Base-by-base conservation (phyloP, 805 yeast genomes). In the Yamadazyma sp. region DNA sequence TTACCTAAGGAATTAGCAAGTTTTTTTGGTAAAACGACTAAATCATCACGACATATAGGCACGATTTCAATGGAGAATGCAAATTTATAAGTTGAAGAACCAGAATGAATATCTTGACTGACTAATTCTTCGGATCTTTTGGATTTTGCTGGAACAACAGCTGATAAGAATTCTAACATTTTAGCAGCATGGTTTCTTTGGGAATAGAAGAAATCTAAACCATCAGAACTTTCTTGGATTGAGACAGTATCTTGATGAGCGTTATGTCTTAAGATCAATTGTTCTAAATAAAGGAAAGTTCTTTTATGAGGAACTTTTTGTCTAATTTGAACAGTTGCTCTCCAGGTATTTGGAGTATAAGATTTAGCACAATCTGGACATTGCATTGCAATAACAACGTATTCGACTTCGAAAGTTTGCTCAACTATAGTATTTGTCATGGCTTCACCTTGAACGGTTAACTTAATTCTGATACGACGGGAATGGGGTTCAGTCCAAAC, bases 401-500 rank as follows among this genome's bases (percentile, higher is more conserved):
- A 93, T 55, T 91, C 98, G 10, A 89, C 97, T 61, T 86, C 97
- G 56, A 91, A 88, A 17, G 84, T 76, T 65, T 93, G 98, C 57
- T 94, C 97, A 22, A 93, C 79, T 45, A 91, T 84, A 17, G 96
- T 86, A 54, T 86, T 87, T 19, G 82, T 72, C 77, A 88, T 80
- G 16, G 96, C 97, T 60, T 93, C 98, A 47, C 97, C 97, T 62
- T 91, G 98, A 20, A 93, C 96, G 0, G 97, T 87, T 36, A 93
- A 65, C 54, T 89, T 88, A 44, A 94, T 78, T 60, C 88, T 80
- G 42, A 91, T 79, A 70, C 99, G 82, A 62, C 98, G 77, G 18
- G 97, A 88, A 61, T 93, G 99, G 3, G 99, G 98, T 66, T 93
- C 99, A 1, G 99, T 93, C 99, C 99, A 93, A 43, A 94, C 78